phyloP scores from a whole-genome alignment of 2,329 filamentous ascomycete genomes.

The Geosmithia morbida region DNA sequence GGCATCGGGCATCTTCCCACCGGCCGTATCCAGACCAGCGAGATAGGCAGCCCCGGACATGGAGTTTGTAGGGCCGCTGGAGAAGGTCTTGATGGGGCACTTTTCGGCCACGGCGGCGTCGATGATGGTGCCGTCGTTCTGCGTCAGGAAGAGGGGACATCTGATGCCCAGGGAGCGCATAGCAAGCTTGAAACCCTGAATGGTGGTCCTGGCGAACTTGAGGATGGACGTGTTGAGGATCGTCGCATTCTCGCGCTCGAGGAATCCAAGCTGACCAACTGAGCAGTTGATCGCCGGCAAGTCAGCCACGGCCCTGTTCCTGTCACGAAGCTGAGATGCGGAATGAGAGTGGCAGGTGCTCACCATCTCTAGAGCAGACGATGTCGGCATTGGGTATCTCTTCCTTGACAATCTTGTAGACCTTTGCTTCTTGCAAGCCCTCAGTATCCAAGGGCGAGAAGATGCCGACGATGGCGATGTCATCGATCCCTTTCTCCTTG shows the following conservation, averaged over 20 bases:
- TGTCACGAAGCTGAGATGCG: too few relatives aligned
- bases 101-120: constrained; percentile 35
- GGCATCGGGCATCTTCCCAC: constrained; percentile 14
- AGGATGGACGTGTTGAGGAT: constrained; percentile 51
- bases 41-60: constrained; percentile 50
- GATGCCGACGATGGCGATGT: constrained; percentile 33
- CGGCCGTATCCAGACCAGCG: not conserved
- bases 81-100: constrained; percentile 48
- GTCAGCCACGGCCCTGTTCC: not conserved
- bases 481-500: constrained; percentile 24
- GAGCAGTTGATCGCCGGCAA: too few relatives aligned
- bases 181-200: constrained; percentile 37
- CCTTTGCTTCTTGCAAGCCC: constrained; percentile 31
- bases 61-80: constrained; percentile 48
- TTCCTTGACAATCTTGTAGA: constrained; percentile 23
- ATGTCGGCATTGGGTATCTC: constrained; percentile 27
- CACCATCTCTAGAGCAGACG: constrained; percentile 30
- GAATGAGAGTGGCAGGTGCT: not conserved
- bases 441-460: constrained; percentile 37
- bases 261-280: constrained; percentile 34
- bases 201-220: constrained; percentile 39
- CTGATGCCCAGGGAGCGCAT: constrained; percentile 30
- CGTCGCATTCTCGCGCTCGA: constrained; percentile 50
- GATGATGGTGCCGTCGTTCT: constrained; percentile 49
- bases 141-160: constrained; percentile 45